Percentiles rank a stretch among this genome's conserved stretches.
phyloP scores from a whole-genome alignment of 2,329 filamentous ascomycete genomes.

The Curvularia sp. region DNA sequence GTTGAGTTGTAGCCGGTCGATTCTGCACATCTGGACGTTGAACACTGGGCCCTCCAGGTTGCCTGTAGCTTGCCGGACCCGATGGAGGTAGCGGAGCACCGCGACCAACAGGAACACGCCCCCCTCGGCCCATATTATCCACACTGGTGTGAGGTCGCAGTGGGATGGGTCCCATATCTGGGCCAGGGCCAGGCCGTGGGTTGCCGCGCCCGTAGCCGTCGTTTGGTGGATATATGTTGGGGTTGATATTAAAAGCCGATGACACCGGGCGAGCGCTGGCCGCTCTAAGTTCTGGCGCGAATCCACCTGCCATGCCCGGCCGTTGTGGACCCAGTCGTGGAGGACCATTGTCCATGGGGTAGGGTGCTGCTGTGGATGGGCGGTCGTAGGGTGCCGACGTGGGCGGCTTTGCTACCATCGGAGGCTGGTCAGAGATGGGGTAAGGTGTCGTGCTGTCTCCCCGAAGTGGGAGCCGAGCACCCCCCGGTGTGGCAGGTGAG shows the following conservation, averaged over 20 bases:
- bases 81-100: constrained; percentile 41
- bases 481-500: constrained; percentile 32
- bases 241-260: constrained; percentile 61
- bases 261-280: constrained; percentile 56
- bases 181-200: constrained; percentile 31
- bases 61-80: constrained; percentile 45
- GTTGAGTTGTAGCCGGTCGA: constrained; percentile 51
- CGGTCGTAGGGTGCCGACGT: constrained; percentile 44
- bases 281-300: constrained; percentile 58
- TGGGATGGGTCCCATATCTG: constrained; percentile 42
- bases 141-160: constrained; percentile 49
- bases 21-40: constrained; percentile 44
- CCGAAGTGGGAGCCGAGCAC: constrained; percentile 38
- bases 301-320: constrained; percentile 48
- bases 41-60: constrained; percentile 49
- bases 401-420: constrained; percentile 33
- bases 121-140: constrained; percentile 45
- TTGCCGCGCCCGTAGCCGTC: constrained; percentile 42
- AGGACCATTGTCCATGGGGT: constrained; percentile 72
- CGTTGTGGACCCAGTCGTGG: constrained; percentile 51
- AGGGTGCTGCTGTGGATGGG: constrained; percentile 68
- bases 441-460: constrained; percentile 52
- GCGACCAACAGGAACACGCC: constrained; percentile 40
- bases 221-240: constrained; percentile 50
- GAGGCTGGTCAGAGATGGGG: constrained; percentile 53